Conservation (phyloP, 2,329 filamentous ascomycete species). For the Xylariaceae sp. region DNA sequence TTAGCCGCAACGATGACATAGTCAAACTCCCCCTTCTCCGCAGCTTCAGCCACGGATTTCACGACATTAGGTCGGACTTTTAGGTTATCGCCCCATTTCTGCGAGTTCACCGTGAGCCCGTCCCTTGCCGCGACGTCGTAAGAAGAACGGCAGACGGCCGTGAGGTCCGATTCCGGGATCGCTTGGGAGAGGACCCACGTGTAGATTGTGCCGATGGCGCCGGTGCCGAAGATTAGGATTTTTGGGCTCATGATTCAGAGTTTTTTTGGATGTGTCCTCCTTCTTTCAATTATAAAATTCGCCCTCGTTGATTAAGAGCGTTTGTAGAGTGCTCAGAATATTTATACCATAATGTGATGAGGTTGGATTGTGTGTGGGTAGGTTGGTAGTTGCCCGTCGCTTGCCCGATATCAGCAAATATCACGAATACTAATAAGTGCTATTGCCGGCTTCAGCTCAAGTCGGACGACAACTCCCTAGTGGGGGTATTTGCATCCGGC, state of each 20-base stretch:
- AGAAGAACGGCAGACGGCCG: conserved; percentile 31
- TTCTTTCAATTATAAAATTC: no score
- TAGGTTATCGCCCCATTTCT: conserved; percentile 27
- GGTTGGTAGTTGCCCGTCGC: no score
- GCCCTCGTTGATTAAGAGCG: no score
- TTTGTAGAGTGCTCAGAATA: no score
- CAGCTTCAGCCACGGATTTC: conserved; percentile 29
- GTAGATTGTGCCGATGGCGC: conserved; percentile 31
- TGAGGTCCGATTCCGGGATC: conserved; percentile 23
- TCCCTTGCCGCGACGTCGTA: conserved; percentile 24
- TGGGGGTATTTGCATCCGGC: no score
- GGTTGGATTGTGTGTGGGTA: no score
- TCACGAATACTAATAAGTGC: no score
- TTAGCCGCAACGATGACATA: conserved; percentile 28
- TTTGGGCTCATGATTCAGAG: conserved; percentile 17
- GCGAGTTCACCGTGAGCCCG: conserved; percentile 31
- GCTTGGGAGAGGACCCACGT: conserved; percentile 23
- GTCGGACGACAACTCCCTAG: no score
- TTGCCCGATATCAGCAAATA: no score
- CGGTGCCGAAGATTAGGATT: conserved; percentile 33
- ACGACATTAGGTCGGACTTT: conserved; percentile 25
- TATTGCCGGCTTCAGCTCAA: no score
- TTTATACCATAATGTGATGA: no score
- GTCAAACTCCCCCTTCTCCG: conserved; percentile 23
- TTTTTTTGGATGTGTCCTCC: not conserved